Base-by-base conservation (phyloP, 1,139 yeast genomes). In the Nakaseomyces delphensis region DNA sequence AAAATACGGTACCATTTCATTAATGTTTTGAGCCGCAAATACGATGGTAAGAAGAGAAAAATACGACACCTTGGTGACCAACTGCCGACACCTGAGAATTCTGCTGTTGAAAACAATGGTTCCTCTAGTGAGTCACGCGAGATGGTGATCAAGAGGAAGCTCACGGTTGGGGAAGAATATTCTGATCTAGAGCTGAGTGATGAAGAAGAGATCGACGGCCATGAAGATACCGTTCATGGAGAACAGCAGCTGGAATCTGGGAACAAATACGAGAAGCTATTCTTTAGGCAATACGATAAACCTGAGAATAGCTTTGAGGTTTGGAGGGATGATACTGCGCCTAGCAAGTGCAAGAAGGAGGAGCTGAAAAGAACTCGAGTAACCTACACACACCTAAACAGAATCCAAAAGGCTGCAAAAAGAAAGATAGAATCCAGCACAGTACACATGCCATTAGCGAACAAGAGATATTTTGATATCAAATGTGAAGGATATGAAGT, bases 251-350 rank as follows among this genome's bases (percentile, higher is more conserved):
- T 19, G 16, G 43, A 38, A 18, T 24, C 29, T 4, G 41, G 27
- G 11, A 36, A 18, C 18, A 42, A 46, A 24, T 57, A 53, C 20
- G 63, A 55, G 39, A 52, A 53, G 19, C 51, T 42, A 21, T 59
- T 48, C 42, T 52, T 48, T 28, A 46, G 45, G 15, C 48, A 47
- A 23, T 52, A 53, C 42, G 55, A 54, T 24, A 52, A 53, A 46
- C 62, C 58, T 30, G 59, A 49, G 52, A 56, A 42, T 4, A 51
- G 54, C 16, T 63, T 39, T 53, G 67, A 55, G 43, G 51, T 40
- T 37, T 65, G 58, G 67, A 20, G 18, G 7, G 37, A 33, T 33
- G 37, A 21, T 16, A 33, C 18, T 15, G 27, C 13, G 4, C 27
- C 27, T 21, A 18, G 27, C 4, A 33, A 20, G 11, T 20, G 16